These are phyloP conservation scores for Schizochytrium sp. DNA, from an alignment of 108 stramenopile genomes.

Conservation along the genomic window DNA sequence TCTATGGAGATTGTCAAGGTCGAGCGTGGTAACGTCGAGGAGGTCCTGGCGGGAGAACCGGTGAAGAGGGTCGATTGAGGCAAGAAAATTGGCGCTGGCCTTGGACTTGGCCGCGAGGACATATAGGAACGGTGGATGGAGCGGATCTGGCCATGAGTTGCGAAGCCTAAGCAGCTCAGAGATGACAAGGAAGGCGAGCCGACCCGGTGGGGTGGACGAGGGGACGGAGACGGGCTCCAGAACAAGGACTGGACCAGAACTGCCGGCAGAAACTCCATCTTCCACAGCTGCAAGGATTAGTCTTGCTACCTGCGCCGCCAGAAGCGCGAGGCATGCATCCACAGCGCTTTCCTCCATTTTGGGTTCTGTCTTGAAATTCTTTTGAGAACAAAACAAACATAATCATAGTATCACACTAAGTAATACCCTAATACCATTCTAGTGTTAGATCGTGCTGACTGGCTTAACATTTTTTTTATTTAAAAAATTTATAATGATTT, in stretches of 20 bases:
- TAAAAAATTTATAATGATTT: no score
- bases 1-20: not conserved
- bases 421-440: no score
- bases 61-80: not conserved
- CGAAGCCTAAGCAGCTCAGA: slow-evolving; percentile 5
- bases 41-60: not conserved
- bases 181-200: slow-evolving; percentile 19
- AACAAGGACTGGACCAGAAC: not conserved
- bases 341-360: not conserved
- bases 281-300: slow-evolving; percentile 7
- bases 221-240: not conserved
- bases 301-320: slow-evolving; percentile 3
- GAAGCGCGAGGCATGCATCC: not conserved
- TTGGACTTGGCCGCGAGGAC: not conserved
- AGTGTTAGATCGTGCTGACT: no score
- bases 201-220: not conserved
- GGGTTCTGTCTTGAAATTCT: no score
- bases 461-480: no score
- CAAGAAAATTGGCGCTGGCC: not conserved
- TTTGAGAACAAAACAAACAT: no score
- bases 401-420: no score
- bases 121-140: not conserved
- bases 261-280: not conserved
- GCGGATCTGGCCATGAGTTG: not conserved
- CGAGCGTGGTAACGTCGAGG: not conserved